Conservation (phyloP, 495 filamentous ascomycete genomes). For the Lasiosphaeriaceae sp. region DNA sequence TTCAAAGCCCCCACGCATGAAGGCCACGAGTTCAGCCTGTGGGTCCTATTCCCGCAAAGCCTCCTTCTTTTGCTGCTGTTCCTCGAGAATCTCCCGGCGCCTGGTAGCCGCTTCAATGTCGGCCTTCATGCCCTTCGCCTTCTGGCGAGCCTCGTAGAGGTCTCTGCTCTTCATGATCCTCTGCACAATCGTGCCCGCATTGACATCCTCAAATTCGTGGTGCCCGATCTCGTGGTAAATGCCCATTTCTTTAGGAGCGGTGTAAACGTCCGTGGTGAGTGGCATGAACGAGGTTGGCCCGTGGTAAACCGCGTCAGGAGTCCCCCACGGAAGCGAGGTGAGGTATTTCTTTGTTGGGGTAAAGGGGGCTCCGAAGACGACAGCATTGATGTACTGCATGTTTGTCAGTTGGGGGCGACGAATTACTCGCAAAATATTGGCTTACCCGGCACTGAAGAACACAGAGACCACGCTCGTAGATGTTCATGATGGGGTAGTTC, state of each 20-base stretch:
- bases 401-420: constrained; percentile 4
- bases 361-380: constrained; percentile 87
- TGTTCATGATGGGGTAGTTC: constrained; percentile 99
- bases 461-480: constrained; percentile 92
- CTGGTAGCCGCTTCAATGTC: constrained; percentile 61
- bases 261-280: constrained; percentile 80
- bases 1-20: too few species aligned
- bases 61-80: constrained; percentile 44
- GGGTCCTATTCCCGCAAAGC: constrained; percentile 1
- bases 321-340: constrained; percentile 66
- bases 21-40: too few species aligned
- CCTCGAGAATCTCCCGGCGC: constrained; percentile 51
- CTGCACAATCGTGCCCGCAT: constrained; percentile 87
- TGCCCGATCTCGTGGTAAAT: constrained; percentile 69
- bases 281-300: constrained; percentile 91
- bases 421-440: background rate
- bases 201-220: constrained; percentile 81
- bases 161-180: constrained; percentile 80
- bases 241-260: constrained; percentile 68
- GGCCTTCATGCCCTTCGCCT: constrained; percentile 80
- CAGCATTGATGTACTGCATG: constrained; percentile 73
- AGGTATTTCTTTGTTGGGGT: constrained; percentile 74
- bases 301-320: constrained; percentile 83
- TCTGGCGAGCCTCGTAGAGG: constrained; percentile 86
- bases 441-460: constrained; percentile 88